Base-by-base conservation (phyloP, 164 flowering plant species). In the Aristolochia fimbriata region DNA sequence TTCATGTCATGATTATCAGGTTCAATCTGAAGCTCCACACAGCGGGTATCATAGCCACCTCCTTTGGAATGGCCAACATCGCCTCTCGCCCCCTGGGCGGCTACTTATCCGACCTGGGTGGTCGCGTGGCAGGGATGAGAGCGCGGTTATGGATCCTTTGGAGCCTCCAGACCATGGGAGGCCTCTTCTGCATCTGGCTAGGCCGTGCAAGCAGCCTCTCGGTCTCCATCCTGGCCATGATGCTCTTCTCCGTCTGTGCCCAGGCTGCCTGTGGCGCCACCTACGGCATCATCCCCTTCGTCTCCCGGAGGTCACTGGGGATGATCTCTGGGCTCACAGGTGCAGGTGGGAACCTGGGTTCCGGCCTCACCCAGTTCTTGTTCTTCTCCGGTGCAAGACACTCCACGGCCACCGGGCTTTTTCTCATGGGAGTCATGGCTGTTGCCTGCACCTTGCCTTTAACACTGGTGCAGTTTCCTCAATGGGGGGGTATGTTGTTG, bases 401-500 rank as follows among this genome's bases (percentile, higher is more conserved):
- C 64, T 70, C 86, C 1, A 84, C 86, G 0, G 80, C 69, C 0
- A 65, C 69, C 0, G 91, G 94, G 2, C 70, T 88, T 12, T 66
- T 75, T 8, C 68, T 59, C 43, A 88, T 88, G 96, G 96, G 96
- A 11, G 62, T 74, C 13, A 84, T 86, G 93, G 74, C 73, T 5
- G 62, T 79, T 15, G 73, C 69, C 0, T 83, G 88, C 68, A 84
- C 43, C 10, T 7, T 37, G 43, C 43, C 43, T 5, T 10, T 37
- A 1, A 1, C 10, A 1, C 43, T 80, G 12, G 72, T 84, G 15
- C 82, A 84, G 55, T 86, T 88, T 69, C 94, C 96, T 0, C 91
- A 84, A 57, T 88, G 91, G 96, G 96, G 96, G 15, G 74, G 96
- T 65, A 88, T 88, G 96, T 80, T 88, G 70, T 51, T 77, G n/a